A percentile compares a stretch with the other conserved stretches of the same genome.
Conservation (phyloP, 148 eudicot genomes). For the Pharnaceum exiguum region DNA sequence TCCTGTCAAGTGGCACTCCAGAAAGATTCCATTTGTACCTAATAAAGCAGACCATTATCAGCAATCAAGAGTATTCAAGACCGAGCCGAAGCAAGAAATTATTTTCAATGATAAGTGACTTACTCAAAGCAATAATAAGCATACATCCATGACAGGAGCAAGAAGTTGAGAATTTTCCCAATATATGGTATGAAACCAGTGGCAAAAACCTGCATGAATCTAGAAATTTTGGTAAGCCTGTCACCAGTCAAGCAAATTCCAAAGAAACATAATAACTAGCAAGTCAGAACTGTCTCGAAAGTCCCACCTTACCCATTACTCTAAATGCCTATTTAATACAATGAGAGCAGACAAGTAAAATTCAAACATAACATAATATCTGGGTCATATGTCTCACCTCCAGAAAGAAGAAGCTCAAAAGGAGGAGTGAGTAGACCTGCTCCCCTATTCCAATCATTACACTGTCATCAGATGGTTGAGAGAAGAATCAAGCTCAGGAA, state of each 20-base stretch:
- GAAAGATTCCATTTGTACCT: conserved; percentile 99
- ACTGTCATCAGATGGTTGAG: conserved; percentile 32
- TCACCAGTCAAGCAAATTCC: background rate
- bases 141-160: conserved; percentile 95
- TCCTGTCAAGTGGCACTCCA: conserved; percentile 74
- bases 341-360: background rate
- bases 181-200: conserved; percentile 71
- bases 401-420: conserved; percentile 71
- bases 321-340: no score
- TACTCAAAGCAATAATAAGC: conserved; percentile 98
- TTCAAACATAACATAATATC: background rate
- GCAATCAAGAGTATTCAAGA: conserved; percentile 8
- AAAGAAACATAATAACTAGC: no score
- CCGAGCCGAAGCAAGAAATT: conserved; percentile 5
- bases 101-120: conserved; percentile 21
- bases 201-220: conserved; percentile 59
- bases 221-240: background rate
- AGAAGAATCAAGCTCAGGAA: conserved; percentile 16
- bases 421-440: conserved; percentile 79
- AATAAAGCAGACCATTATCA: conserved; percentile 2
- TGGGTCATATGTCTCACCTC: conserved; percentile 62
- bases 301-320: no score
- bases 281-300: no score
- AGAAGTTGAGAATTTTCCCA: conserved; percentile 71
- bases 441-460: conserved; percentile 93